Evolutionary conservation across 805 yeast species (phyloP).

Genomic region (Saccharomycopsis oosterbeekiorum): DNA sequence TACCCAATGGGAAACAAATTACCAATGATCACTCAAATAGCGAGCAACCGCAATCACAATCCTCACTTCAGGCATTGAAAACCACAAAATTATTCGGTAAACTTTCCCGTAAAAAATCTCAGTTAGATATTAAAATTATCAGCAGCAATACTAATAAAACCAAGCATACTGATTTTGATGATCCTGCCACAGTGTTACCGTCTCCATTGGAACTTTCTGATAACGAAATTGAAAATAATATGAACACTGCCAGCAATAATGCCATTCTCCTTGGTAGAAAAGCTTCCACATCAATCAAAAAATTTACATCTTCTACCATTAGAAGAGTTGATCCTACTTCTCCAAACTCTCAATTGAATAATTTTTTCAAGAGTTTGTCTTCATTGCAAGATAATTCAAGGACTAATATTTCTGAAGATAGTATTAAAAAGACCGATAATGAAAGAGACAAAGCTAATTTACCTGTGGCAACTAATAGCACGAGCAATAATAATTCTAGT

Average conservation of each 20-base stretch:
- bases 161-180: neutral
- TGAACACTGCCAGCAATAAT: neutral
- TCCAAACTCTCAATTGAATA: neutral
- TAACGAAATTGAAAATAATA: neutral
- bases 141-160: neutral
- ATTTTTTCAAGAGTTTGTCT: neutral
- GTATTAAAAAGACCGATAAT: neutral
- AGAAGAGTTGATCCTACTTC: neutral
- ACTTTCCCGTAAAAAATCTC: neutral
- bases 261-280: neutral
- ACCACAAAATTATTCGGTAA: neutral
- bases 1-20: neutral
- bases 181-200: neutral
- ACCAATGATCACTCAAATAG: neutral
- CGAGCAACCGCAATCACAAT: neutral
- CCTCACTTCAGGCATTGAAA: neutral
- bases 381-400: neutral
- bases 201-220: neutral
- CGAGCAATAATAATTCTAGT: neutral
- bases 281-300: neutral
- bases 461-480: neutral
- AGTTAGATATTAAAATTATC: neutral
- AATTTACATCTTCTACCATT: neutral
- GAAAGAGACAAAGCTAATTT: neutral
- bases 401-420: neutral